Base-by-base conservation (phyloP, 805 yeast species). In the Priceomyces fermenticarens region DNA sequence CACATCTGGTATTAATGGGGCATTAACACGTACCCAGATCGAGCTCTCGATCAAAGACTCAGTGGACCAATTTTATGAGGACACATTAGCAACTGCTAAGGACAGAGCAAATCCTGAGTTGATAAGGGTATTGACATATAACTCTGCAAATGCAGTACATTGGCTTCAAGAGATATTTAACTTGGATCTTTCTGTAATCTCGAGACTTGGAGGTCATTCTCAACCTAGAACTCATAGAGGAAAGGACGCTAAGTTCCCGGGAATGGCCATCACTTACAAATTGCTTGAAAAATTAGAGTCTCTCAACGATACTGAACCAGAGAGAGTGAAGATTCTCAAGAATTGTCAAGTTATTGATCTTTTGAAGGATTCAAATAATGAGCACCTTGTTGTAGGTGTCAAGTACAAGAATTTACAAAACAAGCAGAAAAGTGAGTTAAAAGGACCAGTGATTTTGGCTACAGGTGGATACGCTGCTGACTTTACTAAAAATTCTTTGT, bases 161-260 rank as follows among this genome's bases (percentile, higher is more conserved):
- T 87, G 95, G 91, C 70, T 87, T 38, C 84, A 83, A 49, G 72
- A 75, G 25, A 75, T 72, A 3, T 79, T 85, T 50, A 73, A 70
- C 5, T 63, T 85, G 37, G 86, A 82, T 51, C 64, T 87, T 41
- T 74, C 85, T 6, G 68, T 81, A 11, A 84, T 87, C 10, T 75
- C 87, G n/a, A 77, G 86, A 51, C 62, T 87, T 32, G 95, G 95
- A 20, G 96, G 96, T 2, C 95, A 87, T 55, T 81, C 89, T 1
- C 78, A 73, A 37, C 81, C 88, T 14, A 72, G 96, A 58, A 87
- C 96, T 1, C 95, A 87, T 58, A 73, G 95, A 51, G 90, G 95
- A 1, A 74, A 77, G 37, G 84, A 78, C 45, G 73, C 80, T 13
- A 70, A 75, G 44, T 79, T 80, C 38, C 85, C 85, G 2, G 86